These are phyloP conservation scores for Musa itinerans DNA, from an alignment of 176 grass and related monocot genomes.

Conservation along the genomic window DNA sequence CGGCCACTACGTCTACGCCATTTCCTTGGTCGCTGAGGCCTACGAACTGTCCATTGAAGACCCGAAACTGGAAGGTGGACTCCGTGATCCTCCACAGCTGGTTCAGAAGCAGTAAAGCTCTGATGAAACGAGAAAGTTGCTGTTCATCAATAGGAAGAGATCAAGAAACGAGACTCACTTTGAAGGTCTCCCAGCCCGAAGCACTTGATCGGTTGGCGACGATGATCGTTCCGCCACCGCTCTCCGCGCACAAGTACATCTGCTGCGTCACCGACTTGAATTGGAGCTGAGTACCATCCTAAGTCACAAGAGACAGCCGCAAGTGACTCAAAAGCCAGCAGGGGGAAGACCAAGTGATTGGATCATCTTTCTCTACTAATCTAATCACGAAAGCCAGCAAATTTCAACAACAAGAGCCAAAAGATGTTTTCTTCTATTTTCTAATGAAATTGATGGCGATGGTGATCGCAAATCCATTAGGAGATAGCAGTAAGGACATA, in stretches of 20 bases:
- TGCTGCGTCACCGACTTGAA: conserved; percentile 41
- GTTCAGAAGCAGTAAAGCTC: not conserved
- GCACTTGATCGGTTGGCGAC: conserved; percentile 39
- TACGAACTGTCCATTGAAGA: conserved; percentile 36
- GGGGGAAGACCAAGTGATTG: too few species aligned
- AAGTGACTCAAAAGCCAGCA: too few species aligned
- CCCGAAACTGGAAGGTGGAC: conserved; percentile 39
- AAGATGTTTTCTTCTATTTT: too few species aligned
- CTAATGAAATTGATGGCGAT: too few species aligned
- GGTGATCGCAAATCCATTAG: too few species aligned
- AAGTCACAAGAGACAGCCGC: not conserved
- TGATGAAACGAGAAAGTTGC: not conserved
- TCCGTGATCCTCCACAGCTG: conserved; percentile 61
- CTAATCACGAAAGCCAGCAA: too few species aligned
- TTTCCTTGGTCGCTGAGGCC: conserved; percentile 24
- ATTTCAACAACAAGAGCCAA: too few species aligned
- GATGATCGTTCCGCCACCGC: conserved; percentile 38
- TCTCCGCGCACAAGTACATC: conserved; percentile 43
- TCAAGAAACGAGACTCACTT: conserved; percentile 10
- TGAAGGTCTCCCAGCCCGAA: conserved; percentile 69
- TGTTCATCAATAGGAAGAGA: not conserved
- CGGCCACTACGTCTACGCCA: conserved; percentile 16
- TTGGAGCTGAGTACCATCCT: conserved; percentile 66
- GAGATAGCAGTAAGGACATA: too few species aligned
- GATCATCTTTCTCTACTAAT: too few species aligned